Percentiles rank a stretch among this genome's conserved stretches.
phyloP scores from a whole-genome alignment of 129 eudicot genomes.

The Smallanthus sonchifolius region DNA sequence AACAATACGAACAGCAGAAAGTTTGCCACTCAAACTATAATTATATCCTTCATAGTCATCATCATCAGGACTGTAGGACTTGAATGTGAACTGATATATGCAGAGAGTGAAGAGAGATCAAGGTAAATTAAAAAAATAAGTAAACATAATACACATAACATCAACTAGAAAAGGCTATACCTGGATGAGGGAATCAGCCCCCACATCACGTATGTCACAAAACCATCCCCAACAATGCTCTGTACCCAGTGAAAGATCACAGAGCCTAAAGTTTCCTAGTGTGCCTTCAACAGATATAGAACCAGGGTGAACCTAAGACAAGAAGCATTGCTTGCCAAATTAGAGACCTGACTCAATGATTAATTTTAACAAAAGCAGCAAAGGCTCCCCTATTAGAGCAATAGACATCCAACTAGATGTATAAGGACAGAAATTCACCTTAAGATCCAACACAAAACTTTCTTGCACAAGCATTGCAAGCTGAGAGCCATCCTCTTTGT shows the following conservation, averaged over 20 bases:
- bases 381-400: not conserved
- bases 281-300: conserved; percentile 79
- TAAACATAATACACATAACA: not conserved
- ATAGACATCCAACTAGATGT: not conserved
- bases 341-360: not conserved
- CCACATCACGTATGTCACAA: conserved; percentile 88
- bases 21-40: conserved; percentile 83
- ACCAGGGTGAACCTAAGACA: conserved; percentile 80
- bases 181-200: conserved; percentile 88
- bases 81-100: conserved; percentile 62
- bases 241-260: conserved; percentile 70
- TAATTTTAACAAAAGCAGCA: conserved; percentile 1
- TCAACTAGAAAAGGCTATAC: conserved; percentile 28
- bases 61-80: conserved; percentile 74
- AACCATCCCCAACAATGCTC: conserved; percentile 93
- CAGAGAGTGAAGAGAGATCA: conserved; percentile 1
- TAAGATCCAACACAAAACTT: conserved; percentile 74
- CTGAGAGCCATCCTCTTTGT: conserved; percentile 84
- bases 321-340: conserved; percentile 2
- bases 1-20: conserved; percentile 92
- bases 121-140: not conserved
- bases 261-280: conserved; percentile 79
- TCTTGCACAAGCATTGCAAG: conserved; percentile 97
- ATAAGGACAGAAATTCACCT: conserved; percentile 36
- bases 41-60: conserved; percentile 96